Base-by-base conservation (phyloP, 2,329 filamentous ascomycete genomes). In the Monosporascus sp. region DNA sequence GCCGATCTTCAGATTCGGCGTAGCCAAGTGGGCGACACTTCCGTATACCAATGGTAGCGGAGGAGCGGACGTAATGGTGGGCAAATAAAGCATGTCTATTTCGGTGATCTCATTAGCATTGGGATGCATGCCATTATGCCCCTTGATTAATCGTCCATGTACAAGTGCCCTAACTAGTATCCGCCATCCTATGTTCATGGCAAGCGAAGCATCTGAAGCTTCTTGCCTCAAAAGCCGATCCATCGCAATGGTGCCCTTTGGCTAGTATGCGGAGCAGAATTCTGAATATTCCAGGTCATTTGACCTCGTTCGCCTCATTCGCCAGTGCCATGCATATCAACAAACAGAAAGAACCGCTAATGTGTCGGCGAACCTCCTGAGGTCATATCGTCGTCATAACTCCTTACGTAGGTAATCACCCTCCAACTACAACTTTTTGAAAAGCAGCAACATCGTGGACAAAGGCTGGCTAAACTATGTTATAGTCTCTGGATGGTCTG, bases 281-380 rank as follows among this genome's bases (percentile, higher is more conserved):
- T 46, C 22, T 24, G 17, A 24, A 46, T 22, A 2, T 26, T 19
- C 43, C 8, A 46, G n/a, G 22, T 46, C 22, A 3, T 16, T 46
- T 46, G 14, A 31, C 43, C 43, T 27, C 26, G 27, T 49, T 52
- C 48, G 48, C 52, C 40, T 49, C 19, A 41, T 51, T 55, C 51
- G 51, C 53, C 52, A 37, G 14, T 50, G 50, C 53, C 55, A 58
- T 59, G 55, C 49, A 55, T 53, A 41, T 27, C 37, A 52, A 43
- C 26, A 27, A 48, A 47, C n/a, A 7, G 31, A 26, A 31, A 22
- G 5, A 31, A 24, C 11, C 22, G 24, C 31, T 16, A 6, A 31
- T 3, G 6, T 26, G 20, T 46, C 1, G 22, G n/a, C 43, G 22
- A 27, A 22, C 24, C 7, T 11, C 22, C 17, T 24, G 26, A 46